Evolutionary conservation across 2,329 filamentous ascomycete genomes (phyloP), one percentile per base, ranked within the genome.

Genomic region (Phialemonium atrogriseum): DNA sequence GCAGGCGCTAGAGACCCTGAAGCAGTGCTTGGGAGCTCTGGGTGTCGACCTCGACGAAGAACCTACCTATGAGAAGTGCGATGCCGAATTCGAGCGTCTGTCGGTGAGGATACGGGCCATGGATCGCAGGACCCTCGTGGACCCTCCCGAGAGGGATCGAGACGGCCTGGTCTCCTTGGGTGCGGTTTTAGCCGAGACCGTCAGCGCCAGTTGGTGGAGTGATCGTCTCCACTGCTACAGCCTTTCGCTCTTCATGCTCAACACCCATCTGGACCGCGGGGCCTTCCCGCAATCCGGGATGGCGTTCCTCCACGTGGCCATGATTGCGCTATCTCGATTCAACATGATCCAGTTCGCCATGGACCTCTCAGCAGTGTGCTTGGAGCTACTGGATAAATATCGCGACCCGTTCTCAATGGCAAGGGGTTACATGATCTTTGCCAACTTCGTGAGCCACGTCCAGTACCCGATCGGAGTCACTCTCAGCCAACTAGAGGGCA

Each of bases 21-120:
- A 80, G 46, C 70, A 77, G 27, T 87, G 84, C 39, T 60, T 95
- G 11, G 61, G 59, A 17, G 79, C 79, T 10, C 66, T 94, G 10
- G 82, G 75, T 4, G 68, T 88, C 11, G 56, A 70, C 2, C 62
- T 91, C 10, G 72, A 79, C 20, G 65, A 77, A 2, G 62, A 75
- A 3, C 79, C 79, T 2, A 79, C 73, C 0, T 87, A 78, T 51
- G 77, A 88, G 43, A 74, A 81, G 44, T 93, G 85, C 47, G 88
- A 95, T 49, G 59, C 62, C 12, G 75, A 80, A 33, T 94, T 91
- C 45, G 68, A 77, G 42, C 64, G 68, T 32, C 59, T 81, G 12
- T 68, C 71, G n/a, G 53, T 66, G 3, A 68, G 68, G 46, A 68
- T 87, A 10, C 68, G 72, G 48, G 67, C 60, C 24, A 70, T 70